Conservation (phyloP, 2,329 filamentous ascomycete species). For the Graphilbum sp. region DNA sequence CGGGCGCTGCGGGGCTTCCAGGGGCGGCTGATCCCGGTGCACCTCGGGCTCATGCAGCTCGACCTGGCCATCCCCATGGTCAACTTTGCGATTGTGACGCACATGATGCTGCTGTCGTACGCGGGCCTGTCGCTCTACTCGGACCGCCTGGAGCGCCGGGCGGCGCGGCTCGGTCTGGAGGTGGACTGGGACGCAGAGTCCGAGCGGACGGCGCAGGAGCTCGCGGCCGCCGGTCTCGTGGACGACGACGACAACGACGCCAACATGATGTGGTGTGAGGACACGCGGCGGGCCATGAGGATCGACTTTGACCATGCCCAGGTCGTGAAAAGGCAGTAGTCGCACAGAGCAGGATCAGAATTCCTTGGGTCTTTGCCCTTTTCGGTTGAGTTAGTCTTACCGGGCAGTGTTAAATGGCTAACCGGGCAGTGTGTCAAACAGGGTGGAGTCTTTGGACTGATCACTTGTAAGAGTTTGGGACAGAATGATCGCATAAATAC, state of each 20-base stretch:
- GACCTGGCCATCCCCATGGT: background rate
- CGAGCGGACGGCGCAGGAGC: constrained; percentile 1
- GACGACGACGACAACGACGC: constrained; percentile 1
- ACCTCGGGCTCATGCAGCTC: constrained; percentile 6
- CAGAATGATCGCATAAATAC: no score
- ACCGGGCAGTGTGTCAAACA: no score
- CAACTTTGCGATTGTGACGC: background rate
- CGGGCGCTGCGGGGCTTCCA: constrained; percentile 1
- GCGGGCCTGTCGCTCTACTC: constrained; percentile 1
- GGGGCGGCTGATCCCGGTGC: constrained; percentile 6
- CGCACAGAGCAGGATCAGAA: no score
- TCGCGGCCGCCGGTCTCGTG: background rate
- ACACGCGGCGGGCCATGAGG: constrained; percentile 1
- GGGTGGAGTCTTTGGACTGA: no score
- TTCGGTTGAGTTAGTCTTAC: no score
- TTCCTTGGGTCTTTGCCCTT: no score
- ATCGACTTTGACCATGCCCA: constrained; percentile 3
- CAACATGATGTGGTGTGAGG: constrained; percentile 1
- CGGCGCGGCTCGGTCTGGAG: background rate
- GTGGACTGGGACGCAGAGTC: background rate
- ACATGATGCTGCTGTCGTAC: constrained; percentile 8
- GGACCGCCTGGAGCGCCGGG: background rate
- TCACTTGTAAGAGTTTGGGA: no score
- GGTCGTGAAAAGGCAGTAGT: no score
- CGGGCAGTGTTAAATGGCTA: no score